Conservation (phyloP, 495 filamentous ascomycete species). For the Filosporella fistucella region DNA sequence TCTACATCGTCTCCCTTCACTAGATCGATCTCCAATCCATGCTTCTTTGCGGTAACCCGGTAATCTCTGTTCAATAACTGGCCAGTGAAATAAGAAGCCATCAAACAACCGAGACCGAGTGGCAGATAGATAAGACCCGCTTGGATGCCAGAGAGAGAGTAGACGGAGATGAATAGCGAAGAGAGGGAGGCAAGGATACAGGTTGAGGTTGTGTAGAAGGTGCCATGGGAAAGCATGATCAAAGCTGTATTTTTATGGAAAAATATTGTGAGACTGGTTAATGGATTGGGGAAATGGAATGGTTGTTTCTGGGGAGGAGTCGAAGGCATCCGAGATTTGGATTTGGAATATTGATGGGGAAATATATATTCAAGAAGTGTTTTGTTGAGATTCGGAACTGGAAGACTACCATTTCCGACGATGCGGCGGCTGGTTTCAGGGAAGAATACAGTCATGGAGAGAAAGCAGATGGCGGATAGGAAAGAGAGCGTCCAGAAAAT, state of each 20-base stretch:
- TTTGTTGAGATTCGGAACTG: neutral
- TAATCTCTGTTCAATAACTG: constrained; percentile 23
- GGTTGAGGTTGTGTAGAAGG: constrained; percentile 5
- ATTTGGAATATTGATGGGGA: neutral
- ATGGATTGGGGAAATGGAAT: constrained; percentile 25
- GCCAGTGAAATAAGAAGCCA: constrained; percentile 24
- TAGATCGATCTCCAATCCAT: constrained; percentile 10
- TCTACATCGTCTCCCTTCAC: constrained; percentile 4
- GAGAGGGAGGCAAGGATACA: constrained; percentile 6
- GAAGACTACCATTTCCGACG: constrained; percentile 60
- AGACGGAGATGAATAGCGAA: constrained; percentile 44
- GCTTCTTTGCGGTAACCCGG: constrained; percentile 11
- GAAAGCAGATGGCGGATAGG: constrained; percentile 58
- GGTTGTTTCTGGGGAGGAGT: no score
- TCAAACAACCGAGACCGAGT: constrained; percentile 24
- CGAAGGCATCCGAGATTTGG: no score
- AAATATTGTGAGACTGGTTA: constrained; percentile 8
- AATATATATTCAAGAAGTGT: neutral
- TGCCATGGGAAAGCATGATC: constrained; percentile 1
- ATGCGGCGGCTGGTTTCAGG: constrained; percentile 66
- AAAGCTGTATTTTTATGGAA: neutral
- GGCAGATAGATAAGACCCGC: constrained; percentile 31
- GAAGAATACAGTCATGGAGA: constrained; percentile 54
- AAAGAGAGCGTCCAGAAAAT: constrained; percentile 81
- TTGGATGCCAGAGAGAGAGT: constrained; percentile 49